phyloP scores from a whole-genome alignment of 768 basidiomycete species.

The Boletus rubroflammeus region DNA sequence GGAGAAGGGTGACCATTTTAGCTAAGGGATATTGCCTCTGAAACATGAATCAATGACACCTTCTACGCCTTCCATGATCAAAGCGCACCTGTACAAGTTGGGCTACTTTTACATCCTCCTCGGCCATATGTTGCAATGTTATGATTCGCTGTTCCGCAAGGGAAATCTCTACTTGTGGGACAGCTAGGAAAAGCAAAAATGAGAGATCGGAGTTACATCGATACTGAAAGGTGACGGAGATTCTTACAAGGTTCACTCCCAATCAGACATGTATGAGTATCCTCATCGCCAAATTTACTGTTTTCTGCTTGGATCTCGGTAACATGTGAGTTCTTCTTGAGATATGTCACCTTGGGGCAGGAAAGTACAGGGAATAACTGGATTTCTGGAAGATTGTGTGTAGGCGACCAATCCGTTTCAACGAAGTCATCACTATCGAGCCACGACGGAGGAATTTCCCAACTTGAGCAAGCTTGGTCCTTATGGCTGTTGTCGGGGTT shows the following conservation, averaged over 20 bases:
- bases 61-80: neutral
- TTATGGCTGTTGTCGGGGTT: constrained; percentile 45
- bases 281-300: constrained; percentile 84
- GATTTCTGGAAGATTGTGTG: constrained; percentile 51
- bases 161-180: constrained; percentile 59
- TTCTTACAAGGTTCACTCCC: constrained; percentile 65
- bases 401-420: constrained; percentile 63
- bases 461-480: constrained; percentile 20
- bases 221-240: neutral
- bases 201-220: neutral
- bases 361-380: constrained; percentile 69
- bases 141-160: constrained; percentile 53
- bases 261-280: constrained; percentile 77
- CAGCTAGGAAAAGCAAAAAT: constrained; percentile 40
- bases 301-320: constrained; percentile 39
- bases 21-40: constrained; percentile 27
- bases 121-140: constrained; percentile 37
- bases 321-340: constrained; percentile 54
- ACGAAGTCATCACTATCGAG: constrained; percentile 78
- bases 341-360: constrained; percentile 82
- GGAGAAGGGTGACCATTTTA: constrained; percentile 58
- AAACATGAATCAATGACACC: constrained; percentile 3
- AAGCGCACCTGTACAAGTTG: constrained; percentile 16
- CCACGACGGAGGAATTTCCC: constrained; percentile 57
- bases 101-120: constrained; percentile 10